phyloP scores from a whole-genome alignment of 1,284 basidiomycete species.

The Puccinia triticina region DNA sequence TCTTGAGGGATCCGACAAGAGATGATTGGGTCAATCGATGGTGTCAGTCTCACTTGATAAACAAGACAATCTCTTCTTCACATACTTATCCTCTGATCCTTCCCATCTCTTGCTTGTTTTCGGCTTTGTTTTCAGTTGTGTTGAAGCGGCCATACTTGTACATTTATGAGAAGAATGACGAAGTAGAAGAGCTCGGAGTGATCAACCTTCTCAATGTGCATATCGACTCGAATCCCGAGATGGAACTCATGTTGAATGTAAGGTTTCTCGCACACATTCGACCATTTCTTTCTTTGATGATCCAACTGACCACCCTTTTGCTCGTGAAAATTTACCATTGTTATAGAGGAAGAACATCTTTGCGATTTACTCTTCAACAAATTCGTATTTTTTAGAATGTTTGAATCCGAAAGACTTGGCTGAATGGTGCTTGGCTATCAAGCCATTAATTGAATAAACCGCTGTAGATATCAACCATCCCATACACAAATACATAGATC shows the following conservation, averaged over 20 bases:
- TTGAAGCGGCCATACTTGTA: constrained; percentile 76
- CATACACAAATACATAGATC: neutral
- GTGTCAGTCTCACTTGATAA: constrained; percentile 62
- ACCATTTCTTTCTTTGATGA: neutral
- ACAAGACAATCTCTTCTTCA: constrained; percentile 69
- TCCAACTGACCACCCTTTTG: constrained; percentile 16
- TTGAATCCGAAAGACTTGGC: constrained; percentile 25
- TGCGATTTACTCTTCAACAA: constrained; percentile 51
- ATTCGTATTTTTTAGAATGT: constrained; percentile 51
- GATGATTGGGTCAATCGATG: constrained; percentile 52
- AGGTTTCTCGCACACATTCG: constrained; percentile 59
- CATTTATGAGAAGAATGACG: constrained; percentile 77
- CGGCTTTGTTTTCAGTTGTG: constrained; percentile 66
- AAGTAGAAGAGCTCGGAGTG: constrained; percentile 79
- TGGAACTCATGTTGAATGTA: constrained; percentile 82
- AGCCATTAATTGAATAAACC: constrained; percentile 35
- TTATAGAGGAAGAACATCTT: constrained; percentile 49
- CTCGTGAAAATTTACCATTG: neutral
- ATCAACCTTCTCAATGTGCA: constrained; percentile 83
- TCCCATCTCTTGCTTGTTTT: constrained; percentile 78
- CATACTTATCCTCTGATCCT: constrained; percentile 74
- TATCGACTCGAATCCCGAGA: constrained; percentile 81
- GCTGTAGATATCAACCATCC: neutral
- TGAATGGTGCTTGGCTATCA: constrained; percentile 44
- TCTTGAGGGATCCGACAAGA: constrained; percentile 48